Conservation (phyloP, 306 rosid species). For the Rosa chinensis region DNA sequence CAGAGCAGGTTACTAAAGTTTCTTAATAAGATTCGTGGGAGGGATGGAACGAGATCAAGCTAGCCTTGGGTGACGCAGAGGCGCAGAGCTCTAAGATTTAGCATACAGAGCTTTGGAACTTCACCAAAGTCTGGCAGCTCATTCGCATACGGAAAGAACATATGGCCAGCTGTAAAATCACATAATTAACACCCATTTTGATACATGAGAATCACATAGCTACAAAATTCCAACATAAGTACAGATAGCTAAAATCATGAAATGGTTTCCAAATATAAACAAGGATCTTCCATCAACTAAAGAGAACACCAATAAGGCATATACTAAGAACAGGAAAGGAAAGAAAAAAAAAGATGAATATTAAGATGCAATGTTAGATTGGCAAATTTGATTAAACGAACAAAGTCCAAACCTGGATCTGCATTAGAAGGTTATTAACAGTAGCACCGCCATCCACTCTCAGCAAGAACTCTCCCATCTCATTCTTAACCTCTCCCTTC, state of each 20-base stretch:
- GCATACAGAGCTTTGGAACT: too few species aligned
- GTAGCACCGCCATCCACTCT: constrained; percentile 93
- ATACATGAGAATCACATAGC: too few species aligned
- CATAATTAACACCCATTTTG: too few species aligned
- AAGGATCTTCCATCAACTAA: neutral
- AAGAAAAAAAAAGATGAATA: neutral
- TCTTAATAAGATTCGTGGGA: too few species aligned
- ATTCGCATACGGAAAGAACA: too few species aligned
- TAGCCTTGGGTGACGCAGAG: too few species aligned
- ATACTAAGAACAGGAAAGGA: neutral
- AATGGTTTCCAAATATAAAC: neutral
- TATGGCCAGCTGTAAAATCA: too few species aligned
- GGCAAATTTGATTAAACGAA: neutral
- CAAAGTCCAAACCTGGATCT: constrained; percentile 70
- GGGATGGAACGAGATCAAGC: too few species aligned
- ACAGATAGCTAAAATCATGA: neutral
- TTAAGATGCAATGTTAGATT: neutral
- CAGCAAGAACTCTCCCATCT: constrained; percentile 54
- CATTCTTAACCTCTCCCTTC: constrained; percentile 29
- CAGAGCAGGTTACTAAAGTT: too few species aligned
- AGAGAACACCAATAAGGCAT: neutral
- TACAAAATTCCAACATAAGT: neutral
- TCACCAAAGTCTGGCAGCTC: too few species aligned
- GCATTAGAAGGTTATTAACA: constrained; percentile 79
- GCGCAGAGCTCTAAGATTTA: too few species aligned